Base-by-base conservation (phyloP, 2,329 filamentous ascomycete species). In the Emmonsiellopsis sp. region DNA sequence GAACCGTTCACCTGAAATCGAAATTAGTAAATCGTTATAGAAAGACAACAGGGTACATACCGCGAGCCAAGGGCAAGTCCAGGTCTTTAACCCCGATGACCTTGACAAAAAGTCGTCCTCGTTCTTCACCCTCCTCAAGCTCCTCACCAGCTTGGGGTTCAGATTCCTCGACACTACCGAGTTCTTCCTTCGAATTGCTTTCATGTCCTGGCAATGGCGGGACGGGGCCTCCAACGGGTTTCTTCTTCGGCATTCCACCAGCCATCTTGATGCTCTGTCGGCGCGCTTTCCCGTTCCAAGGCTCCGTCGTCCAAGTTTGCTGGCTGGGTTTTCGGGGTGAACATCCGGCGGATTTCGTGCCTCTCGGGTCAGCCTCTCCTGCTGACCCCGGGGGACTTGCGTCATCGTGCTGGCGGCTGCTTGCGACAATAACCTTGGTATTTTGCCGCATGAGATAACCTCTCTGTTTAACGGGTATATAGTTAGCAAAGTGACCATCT, bases 381-480 rank as follows among this genome's bases (percentile, higher is more conserved):
- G 64, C 60, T 1, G 66, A 64, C 34, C 59, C 59, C 34, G 61
- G 65, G 34, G 60, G 61, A 49, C 59, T 64, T 32, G 61, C 60
- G 59, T 70, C 84, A 65, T 68, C 85, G 57, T 86, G 78, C 59
- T 86, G 85, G 45, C 80, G 78, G 65, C 79, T 84, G 67, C 85
- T 95, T n/a, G 93, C 93, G 49, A 95, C 84, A 50, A 98, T 89
- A 52, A 98, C 81, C 71, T 97, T 97, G 3, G 92, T 97, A 72
- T 97, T 98, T 64, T 98, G 92, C 64, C 93, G 85, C 92, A 97
- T 98, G 45, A 97, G 79, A 67, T 98, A 98, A 54, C 93, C 93
- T 76, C 94, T 91, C 91, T 96, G 87, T 83, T 78, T 79, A 61
- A 71, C 76, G 62, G 73, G 64, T 65, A 70, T 78, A 64, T 75